Evolutionary conservation across 2,329 filamentous ascomycete genomes (phyloP).

Genomic region (Fusarium cyanostomum): DNA sequence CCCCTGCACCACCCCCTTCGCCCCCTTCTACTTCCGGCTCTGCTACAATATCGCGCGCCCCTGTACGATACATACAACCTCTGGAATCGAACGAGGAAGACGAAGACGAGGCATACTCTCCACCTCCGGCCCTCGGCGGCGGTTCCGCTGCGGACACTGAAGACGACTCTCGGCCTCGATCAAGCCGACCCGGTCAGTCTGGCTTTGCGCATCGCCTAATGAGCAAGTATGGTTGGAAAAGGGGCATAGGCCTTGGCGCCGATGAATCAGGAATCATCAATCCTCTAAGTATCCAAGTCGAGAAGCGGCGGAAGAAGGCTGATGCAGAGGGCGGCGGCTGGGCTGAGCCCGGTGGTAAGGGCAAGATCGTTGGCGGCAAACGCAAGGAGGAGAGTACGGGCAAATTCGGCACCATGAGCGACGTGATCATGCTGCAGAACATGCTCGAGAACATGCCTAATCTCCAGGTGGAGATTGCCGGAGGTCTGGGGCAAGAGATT

Average conservation of each 20-base stretch:
- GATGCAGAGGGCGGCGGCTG: constrained; percentile 84
- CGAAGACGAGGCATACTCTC: constrained; percentile 54
- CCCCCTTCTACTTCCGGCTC: constrained; percentile 54
- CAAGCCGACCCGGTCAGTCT: constrained; percentile 78
- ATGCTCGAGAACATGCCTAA: constrained; percentile 88
- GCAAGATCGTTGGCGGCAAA: constrained; percentile 83
- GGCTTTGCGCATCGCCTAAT: constrained; percentile 90
- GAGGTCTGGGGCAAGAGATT: constrained; percentile 88
- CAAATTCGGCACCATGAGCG: constrained; percentile 78
- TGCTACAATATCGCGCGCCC: constrained; percentile 79
- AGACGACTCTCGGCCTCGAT: constrained; percentile 57
- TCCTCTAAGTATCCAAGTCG: constrained; percentile 83
- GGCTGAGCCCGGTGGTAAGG: constrained; percentile 73
- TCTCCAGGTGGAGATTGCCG: constrained; percentile 78
- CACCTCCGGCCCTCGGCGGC: constrained; percentile 60
- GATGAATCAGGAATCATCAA: constrained; percentile 84
- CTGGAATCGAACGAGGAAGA: constrained; percentile 44
- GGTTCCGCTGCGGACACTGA: constrained; percentile 48
- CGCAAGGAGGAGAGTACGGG: constrained; percentile 55
- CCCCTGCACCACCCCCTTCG: constrained; percentile 46
- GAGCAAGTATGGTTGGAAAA: constrained; percentile 92
- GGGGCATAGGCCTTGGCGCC: constrained; percentile 87
- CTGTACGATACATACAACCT: constrained; percentile 72
- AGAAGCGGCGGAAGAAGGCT: constrained; percentile 82
- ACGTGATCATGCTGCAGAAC: constrained; percentile 81